These are phyloP conservation scores for Holtermanniella nyarrowii DNA, from an alignment of 768 basidiomycete genomes.

Conservation along the genomic window DNA sequence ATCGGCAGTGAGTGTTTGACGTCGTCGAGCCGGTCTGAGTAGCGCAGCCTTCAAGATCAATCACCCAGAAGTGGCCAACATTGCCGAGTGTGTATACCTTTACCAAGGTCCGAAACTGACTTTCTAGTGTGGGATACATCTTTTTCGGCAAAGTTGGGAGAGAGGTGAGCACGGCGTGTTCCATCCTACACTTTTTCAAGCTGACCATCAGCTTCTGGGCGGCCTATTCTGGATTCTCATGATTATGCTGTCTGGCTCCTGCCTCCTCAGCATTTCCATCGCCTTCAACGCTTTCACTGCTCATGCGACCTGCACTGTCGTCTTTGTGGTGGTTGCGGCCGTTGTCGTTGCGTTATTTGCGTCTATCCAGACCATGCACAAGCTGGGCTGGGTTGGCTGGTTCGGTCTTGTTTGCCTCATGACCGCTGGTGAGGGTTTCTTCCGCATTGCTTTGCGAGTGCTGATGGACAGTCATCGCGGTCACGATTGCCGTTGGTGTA, in stretches of 20 bases:
- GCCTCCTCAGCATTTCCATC: constrained; percentile 37
- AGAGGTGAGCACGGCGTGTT: too few species aligned
- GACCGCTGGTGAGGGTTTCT: not conserved
- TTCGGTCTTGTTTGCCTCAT: not conserved
- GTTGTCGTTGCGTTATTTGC: constrained; percentile 20
- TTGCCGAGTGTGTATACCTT: too few species aligned
- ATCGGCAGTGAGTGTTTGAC: constrained; percentile 5
- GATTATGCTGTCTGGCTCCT: constrained; percentile 24
- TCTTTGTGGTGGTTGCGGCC: constrained; percentile 36
- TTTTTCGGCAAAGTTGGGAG: too few species aligned
- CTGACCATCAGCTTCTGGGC: constrained; percentile 19
- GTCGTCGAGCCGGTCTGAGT: not conserved
- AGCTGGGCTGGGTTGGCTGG: constrained; percentile 31
- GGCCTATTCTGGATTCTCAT: constrained; percentile 18
- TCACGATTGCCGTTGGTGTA: not conserved
- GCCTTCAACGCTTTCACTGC: constrained; percentile 39
- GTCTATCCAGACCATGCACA: constrained; percentile 33
- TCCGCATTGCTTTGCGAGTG: too few species aligned
- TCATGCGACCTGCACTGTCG: constrained; percentile 41
- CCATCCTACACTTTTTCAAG: not conserved
- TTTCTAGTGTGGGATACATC: too few species aligned
- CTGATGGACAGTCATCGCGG: not conserved
- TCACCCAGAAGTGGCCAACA: constrained; percentile 30
- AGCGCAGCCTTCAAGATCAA: constrained; percentile 20
- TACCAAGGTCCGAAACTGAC: too few species aligned